Evolutionary conservation across 2,329 filamentous ascomycete species (phyloP).

Genomic region (Monosporascus sp.): DNA sequence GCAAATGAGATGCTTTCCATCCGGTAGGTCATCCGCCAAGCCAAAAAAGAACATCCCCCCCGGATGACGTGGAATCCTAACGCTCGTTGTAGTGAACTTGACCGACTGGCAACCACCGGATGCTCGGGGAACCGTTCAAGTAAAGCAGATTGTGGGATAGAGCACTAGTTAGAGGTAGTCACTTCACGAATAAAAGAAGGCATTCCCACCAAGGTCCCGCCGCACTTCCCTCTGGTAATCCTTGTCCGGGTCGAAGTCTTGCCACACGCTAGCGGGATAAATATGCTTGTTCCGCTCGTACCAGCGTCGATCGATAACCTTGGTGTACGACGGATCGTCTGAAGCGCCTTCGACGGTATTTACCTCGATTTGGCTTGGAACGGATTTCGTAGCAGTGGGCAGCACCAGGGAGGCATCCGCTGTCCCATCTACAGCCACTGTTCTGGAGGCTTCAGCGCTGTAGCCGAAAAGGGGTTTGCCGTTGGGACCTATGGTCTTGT

Average conservation of each 20-base stretch:
- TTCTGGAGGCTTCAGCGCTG: slow-evolving; percentile 41
- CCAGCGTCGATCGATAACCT: slow-evolving; percentile 94
- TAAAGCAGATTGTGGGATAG: neutral
- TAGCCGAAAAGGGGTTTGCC: slow-evolving; percentile 75
- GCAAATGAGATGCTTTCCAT: slow-evolving; percentile 1
- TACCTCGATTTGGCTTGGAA: slow-evolving; percentile 39
- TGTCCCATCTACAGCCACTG: slow-evolving; percentile 5
- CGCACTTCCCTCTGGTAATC: slow-evolving; percentile 75
- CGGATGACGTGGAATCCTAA: neutral
- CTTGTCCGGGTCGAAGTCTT: slow-evolving; percentile 85
- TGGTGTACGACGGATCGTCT: slow-evolving; percentile 78
- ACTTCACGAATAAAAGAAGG: slow-evolving; percentile 74
- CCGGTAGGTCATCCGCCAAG: neutral
- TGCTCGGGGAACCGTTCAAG: no score
- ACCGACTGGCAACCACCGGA: no score
- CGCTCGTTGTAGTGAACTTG: no score
- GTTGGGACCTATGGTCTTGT: slow-evolving; percentile 71
- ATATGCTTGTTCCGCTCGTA: slow-evolving; percentile 98
- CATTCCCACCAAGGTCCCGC: slow-evolving; percentile 83
- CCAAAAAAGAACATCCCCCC: no score
- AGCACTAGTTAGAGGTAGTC: neutral
- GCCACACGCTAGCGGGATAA: slow-evolving; percentile 92
- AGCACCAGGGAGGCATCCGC: slow-evolving; percentile 26
- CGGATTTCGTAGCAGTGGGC: slow-evolving; percentile 32
- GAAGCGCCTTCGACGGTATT: slow-evolving; percentile 65